Evolutionary conservation across 2,329 filamentous ascomycete genomes (phyloP), one percentile per base, ranked within the genome.

Genomic region (Xylariomycetidae sp.): DNA sequence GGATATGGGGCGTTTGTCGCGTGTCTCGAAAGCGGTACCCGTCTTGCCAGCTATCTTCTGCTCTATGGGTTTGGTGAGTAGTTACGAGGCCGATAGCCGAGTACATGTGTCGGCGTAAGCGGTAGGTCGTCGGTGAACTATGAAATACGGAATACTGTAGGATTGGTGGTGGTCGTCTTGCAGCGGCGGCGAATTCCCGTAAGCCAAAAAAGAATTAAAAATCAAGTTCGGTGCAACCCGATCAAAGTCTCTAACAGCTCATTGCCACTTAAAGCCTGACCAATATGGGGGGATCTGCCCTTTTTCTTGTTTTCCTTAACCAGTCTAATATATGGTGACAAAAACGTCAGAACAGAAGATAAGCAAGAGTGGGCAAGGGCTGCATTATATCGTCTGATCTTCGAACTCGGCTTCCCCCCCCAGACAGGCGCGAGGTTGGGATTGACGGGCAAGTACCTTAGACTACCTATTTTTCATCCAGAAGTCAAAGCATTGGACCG

Each of bases 351-450:
- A 52, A 47, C 32, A 37, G 46, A 43, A 46, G 41, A 48, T 51
- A 49, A 49, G 45, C 37, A 49, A 46, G 50, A 45, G 56, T 49
- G 59, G 61, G 57, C 53, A 57, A 51, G 50, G 55, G 48, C 55
- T 54, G 61, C 58, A 63, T 66, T 66, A 66, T 66, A 66, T 66
- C 63, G 59, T 66, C 62, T 64, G 62, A 67, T 65, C 53, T 63
- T 53, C 57, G 52, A 50, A 54, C 59, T 61, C 53, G 54, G 57
- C 20, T 23, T 8, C 48, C 46, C 44, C 47, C 44, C 42, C 45
- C 45, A 45, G 47, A 48, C 48, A 51, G 45, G 52, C 53, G 49
- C 53, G 45, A 49, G 50, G 53, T 53, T 54, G 51, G 59, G 54
- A 56, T 51, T 51, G 47, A 57, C 57, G 54, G 53, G 51, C 55